Conservation (phyloP, 345 rosid species). For the Rhodomyrtus tomentosa region DNA sequence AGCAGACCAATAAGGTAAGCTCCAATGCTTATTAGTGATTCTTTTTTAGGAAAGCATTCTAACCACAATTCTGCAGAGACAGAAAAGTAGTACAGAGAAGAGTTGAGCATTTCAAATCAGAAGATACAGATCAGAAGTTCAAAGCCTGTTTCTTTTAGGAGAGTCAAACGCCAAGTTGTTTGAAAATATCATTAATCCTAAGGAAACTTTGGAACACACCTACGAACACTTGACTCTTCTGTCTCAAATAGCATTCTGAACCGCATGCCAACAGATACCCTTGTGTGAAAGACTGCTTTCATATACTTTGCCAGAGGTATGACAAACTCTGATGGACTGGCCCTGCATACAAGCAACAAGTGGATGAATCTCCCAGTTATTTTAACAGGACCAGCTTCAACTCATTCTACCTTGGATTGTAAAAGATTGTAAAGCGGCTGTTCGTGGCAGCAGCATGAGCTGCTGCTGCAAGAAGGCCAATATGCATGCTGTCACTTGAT, state of each 20-base stretch:
- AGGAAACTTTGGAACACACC: constrained; percentile 16
- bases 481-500: constrained; percentile 45
- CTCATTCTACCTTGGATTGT: constrained; percentile 26
- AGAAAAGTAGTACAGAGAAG: not conserved
- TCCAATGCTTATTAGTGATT: not conserved
- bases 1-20: not conserved
- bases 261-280: constrained; percentile 52
- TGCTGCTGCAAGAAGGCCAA: constrained; percentile 45
- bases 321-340: constrained; percentile 52
- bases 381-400: not conserved
- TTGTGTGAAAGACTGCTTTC: constrained; percentile 39
- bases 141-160: not conserved
- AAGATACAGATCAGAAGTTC: not conserved
- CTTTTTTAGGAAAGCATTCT: not conserved
- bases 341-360: constrained; percentile 26
- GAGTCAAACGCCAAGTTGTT: not conserved
- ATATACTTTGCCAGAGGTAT: constrained; percentile 41
- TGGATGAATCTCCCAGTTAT: not conserved
- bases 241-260: constrained; percentile 61
- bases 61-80: not conserved
- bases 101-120: not conserved
- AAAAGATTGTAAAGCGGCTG: constrained; percentile 35
- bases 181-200: not conserved
- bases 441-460: constrained; percentile 44
- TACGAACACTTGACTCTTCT: constrained; percentile 52